Evolutionary conservation across 108 stramenopile genomes (phyloP).

Genomic region (Bacterosira constricta): DNA sequence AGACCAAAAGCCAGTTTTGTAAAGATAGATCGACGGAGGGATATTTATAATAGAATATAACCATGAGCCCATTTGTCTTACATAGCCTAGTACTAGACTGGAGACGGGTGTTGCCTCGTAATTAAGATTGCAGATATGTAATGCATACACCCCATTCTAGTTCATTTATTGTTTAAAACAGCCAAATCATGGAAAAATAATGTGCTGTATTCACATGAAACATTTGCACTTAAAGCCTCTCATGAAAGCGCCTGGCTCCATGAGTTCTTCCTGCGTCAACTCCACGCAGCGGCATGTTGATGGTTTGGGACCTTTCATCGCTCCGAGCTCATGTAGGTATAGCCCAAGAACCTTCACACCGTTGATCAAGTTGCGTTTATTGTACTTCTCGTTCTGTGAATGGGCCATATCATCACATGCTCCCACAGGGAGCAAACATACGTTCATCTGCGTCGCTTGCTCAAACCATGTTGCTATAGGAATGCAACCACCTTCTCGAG

Average conservation of each 20-base stretch:
- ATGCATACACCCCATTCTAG: too few species aligned
- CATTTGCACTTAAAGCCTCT: slow-evolving; percentile 85
- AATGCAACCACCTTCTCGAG: slow-evolving; percentile 85
- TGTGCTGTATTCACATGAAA: slow-evolving; percentile 61
- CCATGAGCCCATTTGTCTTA: too few species aligned
- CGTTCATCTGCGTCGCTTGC: slow-evolving; percentile 86
- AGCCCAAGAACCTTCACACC: slow-evolving; percentile 77
- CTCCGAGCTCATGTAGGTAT: slow-evolving; percentile 77
- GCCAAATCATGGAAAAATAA: too few species aligned
- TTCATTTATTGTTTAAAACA: too few species aligned
- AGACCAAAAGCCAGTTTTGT: too few species aligned
- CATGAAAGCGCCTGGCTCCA: slow-evolving; percentile 73
- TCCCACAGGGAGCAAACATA: slow-evolving; percentile 79
- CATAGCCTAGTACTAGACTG: too few species aligned
- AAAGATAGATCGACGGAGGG: too few species aligned
- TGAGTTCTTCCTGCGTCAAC: slow-evolving; percentile 72
- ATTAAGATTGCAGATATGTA: too few species aligned
- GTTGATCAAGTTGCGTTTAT: slow-evolving; percentile 71
- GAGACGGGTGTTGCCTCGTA: too few species aligned
- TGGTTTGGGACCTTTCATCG: slow-evolving; percentile 79
- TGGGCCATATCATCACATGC: slow-evolving; percentile 90
- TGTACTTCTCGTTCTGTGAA: slow-evolving; percentile 88
- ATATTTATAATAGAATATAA: too few species aligned
- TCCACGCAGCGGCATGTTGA: slow-evolving; percentile 71
- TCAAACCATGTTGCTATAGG: slow-evolving; percentile 80